Percentiles rank a stretch among this genome's conserved stretches.
phyloP scores from a whole-genome alignment of 1,284 basidiomycete genomes.

The Omphalotus olearius region DNA sequence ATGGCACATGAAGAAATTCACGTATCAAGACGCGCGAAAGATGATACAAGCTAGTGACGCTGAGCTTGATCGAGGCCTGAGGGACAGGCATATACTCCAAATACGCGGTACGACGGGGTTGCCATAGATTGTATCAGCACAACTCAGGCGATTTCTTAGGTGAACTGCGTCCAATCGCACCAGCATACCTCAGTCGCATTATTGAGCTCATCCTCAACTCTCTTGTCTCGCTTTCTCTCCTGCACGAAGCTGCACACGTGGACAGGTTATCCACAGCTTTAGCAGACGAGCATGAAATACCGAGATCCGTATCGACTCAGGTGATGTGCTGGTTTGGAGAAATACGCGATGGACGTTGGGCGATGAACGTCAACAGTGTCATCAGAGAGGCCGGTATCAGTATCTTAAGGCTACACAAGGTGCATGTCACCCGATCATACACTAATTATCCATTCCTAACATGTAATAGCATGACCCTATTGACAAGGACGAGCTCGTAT shows the following conservation, averaged over 20 bases:
- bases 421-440: slow-evolving; percentile 23
- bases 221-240: slow-evolving; percentile 55
- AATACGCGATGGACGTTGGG: slow-evolving; percentile 51
- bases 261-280: slow-evolving; percentile 54
- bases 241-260: slow-evolving; percentile 44
- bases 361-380: slow-evolving; percentile 52
- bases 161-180: slow-evolving; percentile 65
- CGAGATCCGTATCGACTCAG: slow-evolving; percentile 55
- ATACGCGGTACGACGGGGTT: slow-evolving; percentile 52
- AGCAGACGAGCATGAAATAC: slow-evolving; percentile 72
- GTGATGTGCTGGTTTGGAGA: slow-evolving; percentile 80
- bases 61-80: slow-evolving; percentile 64
- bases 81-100: slow-evolving; percentile 64
- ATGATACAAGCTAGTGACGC: slow-evolving; percentile 77
- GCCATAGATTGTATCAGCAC: slow-evolving; percentile 7
- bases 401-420: slow-evolving; percentile 61
- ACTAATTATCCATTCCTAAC: not conserved
- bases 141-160: slow-evolving; percentile 32
- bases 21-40: slow-evolving; percentile 55
- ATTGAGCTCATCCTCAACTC: slow-evolving; percentile 71
- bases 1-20: slow-evolving; percentile 33
- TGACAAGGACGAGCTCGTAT: slow-evolving; percentile 49
- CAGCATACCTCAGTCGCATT: slow-evolving; percentile 60
- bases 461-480: slow-evolving; percentile 50
- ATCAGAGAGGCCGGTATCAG: slow-evolving; percentile 70